Evolutionary conservation across 495 filamentous ascomycete species (phyloP).

Genomic region (Podospora conica): DNA sequence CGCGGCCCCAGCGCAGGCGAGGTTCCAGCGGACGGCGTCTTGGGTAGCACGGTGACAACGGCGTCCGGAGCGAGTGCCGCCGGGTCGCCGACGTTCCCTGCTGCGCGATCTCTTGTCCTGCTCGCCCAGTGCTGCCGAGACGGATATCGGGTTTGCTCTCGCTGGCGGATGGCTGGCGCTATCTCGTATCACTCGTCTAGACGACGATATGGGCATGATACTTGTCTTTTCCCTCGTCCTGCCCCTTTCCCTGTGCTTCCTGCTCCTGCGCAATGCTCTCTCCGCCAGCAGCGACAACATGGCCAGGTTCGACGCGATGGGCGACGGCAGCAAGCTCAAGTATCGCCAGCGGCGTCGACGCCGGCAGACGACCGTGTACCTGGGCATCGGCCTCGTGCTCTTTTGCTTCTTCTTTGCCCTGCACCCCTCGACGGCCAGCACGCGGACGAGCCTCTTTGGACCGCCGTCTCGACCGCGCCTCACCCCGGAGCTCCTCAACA

Average conservation of each 20-base stretch:
- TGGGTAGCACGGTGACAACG: not conserved
- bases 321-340: constrained; percentile 16
- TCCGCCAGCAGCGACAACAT: not conserved
- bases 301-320: constrained; percentile 9
- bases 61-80: constrained; percentile 17
- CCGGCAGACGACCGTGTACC: constrained; percentile 24
- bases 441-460: constrained; percentile 4
- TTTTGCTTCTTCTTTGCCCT: constrained; percentile 34
- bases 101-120: not conserved
- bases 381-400: constrained; percentile 26
- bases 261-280: not conserved
- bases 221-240: not conserved
- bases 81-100: constrained; percentile 7
- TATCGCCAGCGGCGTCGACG: constrained; percentile 26
- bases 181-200: not conserved
- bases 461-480: not conserved
- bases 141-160: not conserved
- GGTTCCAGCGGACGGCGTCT: not conserved
- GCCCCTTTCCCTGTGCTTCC: not conserved
- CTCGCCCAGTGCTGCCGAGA: not conserved
- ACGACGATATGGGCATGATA: not conserved
- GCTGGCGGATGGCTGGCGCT: not conserved
- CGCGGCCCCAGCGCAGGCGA: not conserved
- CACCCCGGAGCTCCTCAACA: constrained; percentile 29
- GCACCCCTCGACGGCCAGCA: constrained; percentile 9